Evolutionary conservation across 495 filamentous ascomycete genomes (phyloP), one percentile per base, ranked within the genome.

Genomic region (Lasiosphaeria ovina): DNA sequence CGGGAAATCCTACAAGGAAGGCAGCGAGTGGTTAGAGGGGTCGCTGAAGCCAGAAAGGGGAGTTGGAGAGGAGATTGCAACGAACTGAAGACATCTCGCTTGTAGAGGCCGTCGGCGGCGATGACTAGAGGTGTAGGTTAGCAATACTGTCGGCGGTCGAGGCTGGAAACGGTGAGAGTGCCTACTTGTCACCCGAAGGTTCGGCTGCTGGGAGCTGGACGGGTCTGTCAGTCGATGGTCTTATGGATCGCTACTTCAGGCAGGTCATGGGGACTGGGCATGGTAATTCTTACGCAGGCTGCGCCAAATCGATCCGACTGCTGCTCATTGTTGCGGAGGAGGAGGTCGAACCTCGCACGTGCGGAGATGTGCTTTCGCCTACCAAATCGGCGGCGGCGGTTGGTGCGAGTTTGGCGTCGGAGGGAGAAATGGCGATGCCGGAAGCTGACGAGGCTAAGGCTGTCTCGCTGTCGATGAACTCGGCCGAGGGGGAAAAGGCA

Each of bases 11-110:
- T 98, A 71, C 17, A 35, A 31, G 14, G 6, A n/a, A 32, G 12
- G 12, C n/a, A n/a, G 32, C 32, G 1, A 36, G 17, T 56, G 40
- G 51, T 62, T 61, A 66, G 44, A 12, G 8, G 7, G 3, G 9
- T 45, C 55, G 36, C 44, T 24, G 14, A 31, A 16, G 7, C 38
- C 38, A 31, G 14, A 8, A 35, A 31, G 31, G 16, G 24, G 10
- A 16, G 9, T 11, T 7, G 3, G 42, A 35, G 5, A 12, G 42
- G 0, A 35, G 24, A 16, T n/a, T 32, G 17, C 40, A 61, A 81
- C 89, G 56, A 84, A 98, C 94, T 84, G 77, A 99, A 97, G 62
- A 99, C 92, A 92, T 99, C 94, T 66, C 94, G 87, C 78, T 97
- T 98, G 83, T 97, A 97, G 62, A 99, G 83, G 51, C 95, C 92